These are phyloP conservation scores for Aspergillus fumigatus DNA, from an alignment of 2,329 filamentous ascomycete genomes.

Conservation along the genomic window DNA sequence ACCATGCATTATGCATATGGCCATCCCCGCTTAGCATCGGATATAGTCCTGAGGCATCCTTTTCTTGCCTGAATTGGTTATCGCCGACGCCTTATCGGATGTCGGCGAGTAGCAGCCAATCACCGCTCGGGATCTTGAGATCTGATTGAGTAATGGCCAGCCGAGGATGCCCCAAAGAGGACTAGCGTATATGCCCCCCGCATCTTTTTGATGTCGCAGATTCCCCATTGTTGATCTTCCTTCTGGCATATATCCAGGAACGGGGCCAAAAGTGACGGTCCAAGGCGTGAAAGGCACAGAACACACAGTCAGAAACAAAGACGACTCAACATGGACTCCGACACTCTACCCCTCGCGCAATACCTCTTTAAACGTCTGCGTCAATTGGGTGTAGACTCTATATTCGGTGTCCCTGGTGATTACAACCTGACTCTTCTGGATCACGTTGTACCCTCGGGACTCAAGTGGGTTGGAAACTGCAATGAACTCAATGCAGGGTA, in stretches of 20 bases:
- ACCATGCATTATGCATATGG: too few species aligned
- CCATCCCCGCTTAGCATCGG: background rate
- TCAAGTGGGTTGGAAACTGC: constrained; percentile 63
- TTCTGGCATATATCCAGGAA: background rate
- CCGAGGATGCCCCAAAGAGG: background rate
- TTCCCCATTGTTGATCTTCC: background rate
- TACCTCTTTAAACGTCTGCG: constrained; percentile 63
- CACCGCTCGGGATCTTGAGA: background rate
- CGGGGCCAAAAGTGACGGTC: background rate
- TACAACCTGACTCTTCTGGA: constrained; percentile 67
- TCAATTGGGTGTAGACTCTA: constrained; percentile 59
- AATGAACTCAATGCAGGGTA: constrained; percentile 68
- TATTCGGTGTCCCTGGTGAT: constrained; percentile 65
- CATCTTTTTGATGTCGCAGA: background rate
- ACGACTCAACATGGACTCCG: background rate
- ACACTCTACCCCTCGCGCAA: constrained; percentile 23
- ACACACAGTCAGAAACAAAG: background rate
- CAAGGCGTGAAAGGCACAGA: background rate
- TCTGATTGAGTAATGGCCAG: background rate
- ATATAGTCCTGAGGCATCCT: background rate
- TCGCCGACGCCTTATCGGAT: background rate
- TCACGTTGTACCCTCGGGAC: constrained; percentile 54
- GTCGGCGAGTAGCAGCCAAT: background rate
- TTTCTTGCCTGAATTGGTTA: background rate
- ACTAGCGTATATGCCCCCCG: background rate